Evolutionary conservation across 1,139 yeast genomes (phyloP), one percentile per base, ranked within the genome.

Genomic region (Komagataea norvegica): DNA sequence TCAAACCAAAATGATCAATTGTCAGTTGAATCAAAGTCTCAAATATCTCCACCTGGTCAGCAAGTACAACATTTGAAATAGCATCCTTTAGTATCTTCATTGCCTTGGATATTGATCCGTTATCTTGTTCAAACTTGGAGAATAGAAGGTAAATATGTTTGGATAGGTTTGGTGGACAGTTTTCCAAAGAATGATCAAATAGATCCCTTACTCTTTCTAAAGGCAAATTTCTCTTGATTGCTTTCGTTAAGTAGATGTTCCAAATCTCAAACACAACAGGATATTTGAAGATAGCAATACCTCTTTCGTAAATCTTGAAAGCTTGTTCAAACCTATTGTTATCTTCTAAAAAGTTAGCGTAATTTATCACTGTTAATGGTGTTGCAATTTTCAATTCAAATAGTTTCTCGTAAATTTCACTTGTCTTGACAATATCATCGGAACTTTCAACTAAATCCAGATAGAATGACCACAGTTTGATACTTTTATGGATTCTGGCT

Each of bases 241-340:
- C 70, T 42, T 74, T 78, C 1, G 71, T 61, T 26, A 88, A 55
- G 56, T 87, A 88, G 9, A 74, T 62, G 42, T 73, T 76, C 91
- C 93, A 86, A 21, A 88, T 67, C 48, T 85, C 87, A 51, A 71
- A 80, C 13, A 79, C 79, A 4, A 72, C 67, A 1, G 83, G 79
- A 46, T 78, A 80, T 8, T 68, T 63, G 56, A 88, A 88, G 13
- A 73, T 51, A 8, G 62, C 66, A 21, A 86, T 56, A 0, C 89
- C 93, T 11, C 73, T 61, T 53, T 87, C 95, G 56, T 76, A 86
- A 0, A 82, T 68, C 34, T 70, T 67, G 51, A 79, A 79, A 13
- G 84, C 65, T 40, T 71, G 72, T 41, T 74, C 78, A 47, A 59
- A 67, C 35, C 67, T 64, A 1, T 65, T 54, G 43, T 70, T 62